Evolutionary conservation across 805 yeast species (phyloP), one percentile per base, ranked within the genome.

Genomic region (Metschnikowia corniflorae): DNA sequence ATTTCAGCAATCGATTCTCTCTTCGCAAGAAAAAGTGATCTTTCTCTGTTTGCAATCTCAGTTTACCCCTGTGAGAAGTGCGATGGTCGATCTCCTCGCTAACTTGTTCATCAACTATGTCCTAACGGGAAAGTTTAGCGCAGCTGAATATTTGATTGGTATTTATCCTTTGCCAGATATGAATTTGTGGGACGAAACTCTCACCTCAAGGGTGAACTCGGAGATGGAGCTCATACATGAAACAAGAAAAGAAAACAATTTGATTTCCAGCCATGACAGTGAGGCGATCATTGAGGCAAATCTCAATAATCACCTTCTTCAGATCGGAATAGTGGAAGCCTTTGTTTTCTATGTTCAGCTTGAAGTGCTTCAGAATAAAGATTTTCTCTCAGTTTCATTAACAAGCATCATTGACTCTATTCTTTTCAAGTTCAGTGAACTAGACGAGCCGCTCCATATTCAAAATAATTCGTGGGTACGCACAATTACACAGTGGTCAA

Each of bases 301-400:
- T 29, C 43, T 57, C 3, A 54, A 51, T 16, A 37, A 42, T 16
- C 35, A 46, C 5, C 47, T 61, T 13, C 45, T 43, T 20, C 68
- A 66, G 36, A 44, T 57, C 1, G 63, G 70, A 10, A 39, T 58
- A 2, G 51, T 56, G 7, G 70, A 66, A 43, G 36, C 69, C 0
- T 31, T 68, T 13, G 49, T 67, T 6, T 44, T 63, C 26, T 67
- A 64, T 39, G 43, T 64, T 22, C 72, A 68, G 44, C 50, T 68
- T 13, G 68, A 65, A 39, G 68, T 61, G 43, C 59, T 66, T 31
- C 72, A 65, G 37, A 54, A 62, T 33, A 47, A 58, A 1, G 69
- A 65, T n/a, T 68, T 49, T 36, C 53, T 65, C 20, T 48, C 71
- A 0, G 28, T 35, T 6, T 60, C 58, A 18, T 35, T 65, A 19